Evolutionary conservation across 2,329 filamentous ascomycete genomes (phyloP), one percentile per base, ranked within the genome.

Genomic region (Cladosporium sp.): DNA sequence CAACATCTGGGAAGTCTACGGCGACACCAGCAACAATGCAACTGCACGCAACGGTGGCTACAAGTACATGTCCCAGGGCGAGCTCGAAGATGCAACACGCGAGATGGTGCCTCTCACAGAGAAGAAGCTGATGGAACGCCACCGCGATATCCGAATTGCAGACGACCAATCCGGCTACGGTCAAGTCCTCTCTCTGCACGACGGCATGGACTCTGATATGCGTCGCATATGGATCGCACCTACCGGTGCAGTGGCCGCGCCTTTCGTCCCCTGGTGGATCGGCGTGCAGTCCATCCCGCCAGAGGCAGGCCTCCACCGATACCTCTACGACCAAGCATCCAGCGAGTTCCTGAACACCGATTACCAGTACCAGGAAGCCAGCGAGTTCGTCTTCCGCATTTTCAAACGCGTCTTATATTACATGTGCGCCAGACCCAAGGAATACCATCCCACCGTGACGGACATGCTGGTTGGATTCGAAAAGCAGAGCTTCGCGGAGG

Each of bases 31-130:
- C 4, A 61, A 61, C 13, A 61, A 64, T 34, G 18, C 44, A 7
- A 63, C 62, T 2, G 65, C 66, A 17, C 55, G 64, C 34, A 57
- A 68, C 20, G 66, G 66, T 12, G 66, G 66, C 3, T 66, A 63
- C 56, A 69, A 67, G 45, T 68, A 67, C 54, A 68, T 69, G 64
- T 68, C 64, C 1, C 66, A 67, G 54, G 65, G 62, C 7, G 63
- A 64, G 1, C 61, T 68, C 2, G 66, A 68, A 43, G 58, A 67
- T n/a, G 65, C 65, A 1, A 68, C 66, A 1, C 58, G 60, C 1
- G 64, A 70, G 13, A 76, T 74, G 62, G 69, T 67, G 1, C 75
- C 77, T 0, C 61, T 79, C n/a, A 75, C 74, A 0, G 77, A 80
- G 52, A 61, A 64, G 15, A 74, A 78, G 52, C 64, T 79, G 2